Percentiles rank a stretch among this genome's conserved stretches.
These are phyloP conservation scores for Sugiyamaella sp. DNA, from an alignment of 1,139 yeast species.

Conservation along the genomic window DNA sequence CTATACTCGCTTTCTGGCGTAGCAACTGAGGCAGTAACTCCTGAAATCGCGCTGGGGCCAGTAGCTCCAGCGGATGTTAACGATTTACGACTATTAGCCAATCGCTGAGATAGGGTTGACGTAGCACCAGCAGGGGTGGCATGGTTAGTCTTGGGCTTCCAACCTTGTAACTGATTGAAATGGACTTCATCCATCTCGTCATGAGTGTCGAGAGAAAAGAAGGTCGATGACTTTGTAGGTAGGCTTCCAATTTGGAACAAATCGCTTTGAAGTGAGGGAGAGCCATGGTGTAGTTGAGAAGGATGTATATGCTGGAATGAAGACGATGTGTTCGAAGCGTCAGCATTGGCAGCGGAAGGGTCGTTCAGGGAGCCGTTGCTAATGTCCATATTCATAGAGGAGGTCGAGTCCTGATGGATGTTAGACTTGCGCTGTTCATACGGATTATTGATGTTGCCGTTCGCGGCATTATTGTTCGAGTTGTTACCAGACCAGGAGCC, in stretches of 20 bases:
- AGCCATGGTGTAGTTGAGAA: constrained; percentile 25
- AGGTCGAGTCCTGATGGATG: not conserved
- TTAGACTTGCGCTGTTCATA: constrained; percentile 6
- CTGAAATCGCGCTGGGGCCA: not conserved
- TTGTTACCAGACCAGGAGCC: constrained; percentile 14
- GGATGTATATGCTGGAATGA: constrained; percentile 34
- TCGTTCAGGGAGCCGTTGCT: constrained; percentile 1
- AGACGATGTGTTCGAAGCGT: not conserved
- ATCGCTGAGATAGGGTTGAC: constrained; percentile 24
- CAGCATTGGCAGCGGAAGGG: not conserved
- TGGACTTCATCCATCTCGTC: constrained; percentile 20
- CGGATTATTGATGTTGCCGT: not conserved
- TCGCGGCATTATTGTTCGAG: constrained; percentile 8
- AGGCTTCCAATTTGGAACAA: constrained; percentile 18
- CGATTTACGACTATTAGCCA: constrained; percentile 15
- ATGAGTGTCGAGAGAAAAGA: constrained; percentile 22
- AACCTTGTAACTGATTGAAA: constrained; percentile 8
- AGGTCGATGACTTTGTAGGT: constrained; percentile 17
- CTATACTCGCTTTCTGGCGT: constrained; percentile 22
- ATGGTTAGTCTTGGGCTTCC: constrained; percentile 28
- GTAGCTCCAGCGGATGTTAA: constrained; percentile 9
- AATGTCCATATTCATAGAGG: not conserved
- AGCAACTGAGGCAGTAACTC: constrained; percentile 6
- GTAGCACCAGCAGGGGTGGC: constrained; percentile 30
- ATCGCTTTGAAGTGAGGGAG: constrained; percentile 17